Base-by-base conservation (phyloP, 768 basidiomycete genomes). In the Boletus patriciae region DNA sequence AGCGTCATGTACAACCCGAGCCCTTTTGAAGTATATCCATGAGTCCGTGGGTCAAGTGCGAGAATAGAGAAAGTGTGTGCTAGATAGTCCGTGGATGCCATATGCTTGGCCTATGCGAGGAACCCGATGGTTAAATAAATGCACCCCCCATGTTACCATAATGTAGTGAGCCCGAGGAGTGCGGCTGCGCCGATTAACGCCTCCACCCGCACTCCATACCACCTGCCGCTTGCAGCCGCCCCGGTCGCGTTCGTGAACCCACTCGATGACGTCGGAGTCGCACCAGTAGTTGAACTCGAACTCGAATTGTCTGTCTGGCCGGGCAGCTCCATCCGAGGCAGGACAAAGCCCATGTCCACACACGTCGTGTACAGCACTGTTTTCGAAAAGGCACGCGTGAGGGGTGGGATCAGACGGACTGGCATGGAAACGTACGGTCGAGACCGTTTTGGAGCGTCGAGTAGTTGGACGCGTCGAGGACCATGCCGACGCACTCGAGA, bases 401-500 rank as follows among this genome's bases (percentile, higher is more conserved):
- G 40, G 3, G 29, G 19, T 31, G 41, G 10, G 29, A 23, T 19
- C 21, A 4, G 31, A 46, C 31, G 29, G 19, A n/a, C 5, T 6
- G 27, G 34, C 5, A 15, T 36, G 12, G 4, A 12, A 6, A 60
- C 74, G 58, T 55, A 78, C 79, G 47, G 55, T 79, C 74, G 29
- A 80, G 58, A 29, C 63, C 50, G 1, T 25, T 40, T 47, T 79
- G 77, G 0, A 66, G 62, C 2, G 51, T 12, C 7, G 69, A 52
- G 46, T 60, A 79, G 54, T 74, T 70, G 19, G 43, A 52, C 6
- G 61, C 50, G 43, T 72, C 54, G 34, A 65, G 23, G 2, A 70
- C 66, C 3, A 52, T 27, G 12, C 71, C 77, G 25, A 76, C 64
- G 54, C 81, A 82, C 4, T 64, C 36, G 58, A 79, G 65, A 57